These are phyloP conservation scores for Nasturtium officinale DNA, from an alignment of 345 rosid genomes.

Conservation along the genomic window DNA sequence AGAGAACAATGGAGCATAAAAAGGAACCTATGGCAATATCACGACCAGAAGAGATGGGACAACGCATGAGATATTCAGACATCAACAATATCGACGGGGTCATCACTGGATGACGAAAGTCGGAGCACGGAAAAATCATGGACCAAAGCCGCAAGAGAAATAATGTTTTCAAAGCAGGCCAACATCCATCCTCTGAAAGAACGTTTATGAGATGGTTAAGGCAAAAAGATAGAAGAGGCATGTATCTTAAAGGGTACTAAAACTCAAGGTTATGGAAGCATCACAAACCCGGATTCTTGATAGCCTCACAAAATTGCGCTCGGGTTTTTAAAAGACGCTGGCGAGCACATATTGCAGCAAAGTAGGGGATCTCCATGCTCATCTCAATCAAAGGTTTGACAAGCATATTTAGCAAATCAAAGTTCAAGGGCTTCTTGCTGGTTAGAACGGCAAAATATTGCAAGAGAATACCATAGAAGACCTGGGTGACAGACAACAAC, in stretches of 20 bases:
- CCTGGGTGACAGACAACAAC: constrained; percentile 52
- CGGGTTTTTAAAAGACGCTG: constrained; percentile 69
- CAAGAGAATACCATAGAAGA: constrained; percentile 84
- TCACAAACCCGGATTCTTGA: constrained; percentile 71
- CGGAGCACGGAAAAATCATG: constrained; percentile 91
- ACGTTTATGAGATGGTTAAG: constrained; percentile 21
- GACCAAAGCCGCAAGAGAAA: constrained; percentile 91
- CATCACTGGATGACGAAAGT: constrained; percentile 91
- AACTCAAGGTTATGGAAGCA: constrained; percentile 10
- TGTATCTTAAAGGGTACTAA: constrained; percentile 1
- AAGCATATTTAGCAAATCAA: constrained; percentile 74
- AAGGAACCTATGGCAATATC: constrained; percentile 87
- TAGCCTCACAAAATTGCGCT: constrained; percentile 66
- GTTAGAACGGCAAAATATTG: constrained; percentile 89
- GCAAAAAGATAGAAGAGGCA: not conserved
- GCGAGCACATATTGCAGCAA: constrained; percentile 96
- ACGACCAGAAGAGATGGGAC: constrained; percentile 74
- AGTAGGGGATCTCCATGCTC: constrained; percentile 88
- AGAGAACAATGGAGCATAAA: constrained; percentile 80
- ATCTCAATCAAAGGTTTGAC: constrained; percentile 89
- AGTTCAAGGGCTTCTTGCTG: constrained; percentile 69
- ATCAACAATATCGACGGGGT: constrained; percentile 81
- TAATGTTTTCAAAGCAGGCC: constrained; percentile 92
- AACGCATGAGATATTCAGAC: constrained; percentile 95
- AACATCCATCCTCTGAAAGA: constrained; percentile 68